Evolutionary conservation across 345 rosid genomes (phyloP).

Genomic region (Boechera divaricarpa): DNA sequence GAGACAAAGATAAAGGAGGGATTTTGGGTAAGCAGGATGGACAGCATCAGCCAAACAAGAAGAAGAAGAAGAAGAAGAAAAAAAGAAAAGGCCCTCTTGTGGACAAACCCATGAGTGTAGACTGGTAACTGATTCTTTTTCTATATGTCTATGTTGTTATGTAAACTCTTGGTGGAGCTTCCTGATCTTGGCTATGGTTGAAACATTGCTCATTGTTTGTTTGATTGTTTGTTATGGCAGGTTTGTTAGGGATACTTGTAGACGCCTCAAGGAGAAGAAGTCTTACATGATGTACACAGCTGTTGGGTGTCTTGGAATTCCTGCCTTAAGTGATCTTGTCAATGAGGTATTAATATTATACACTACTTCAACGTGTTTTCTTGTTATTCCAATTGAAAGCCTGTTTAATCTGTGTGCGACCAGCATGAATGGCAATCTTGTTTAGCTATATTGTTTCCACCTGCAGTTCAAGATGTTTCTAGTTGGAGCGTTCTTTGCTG

Average conservation of each 20-base stretch:
- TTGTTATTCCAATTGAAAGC: background rate
- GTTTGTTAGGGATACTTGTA: conserved; percentile 84
- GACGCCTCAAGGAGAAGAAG: conserved; percentile 84
- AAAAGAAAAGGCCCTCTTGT: conserved; percentile 47
- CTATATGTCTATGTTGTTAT: background rate
- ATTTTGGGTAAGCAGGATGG: conserved; percentile 46
- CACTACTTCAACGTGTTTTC: conserved; percentile 11
- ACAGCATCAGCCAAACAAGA: conserved; percentile 46
- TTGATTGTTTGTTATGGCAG: conserved; percentile 49
- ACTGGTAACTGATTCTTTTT: conserved; percentile 51
- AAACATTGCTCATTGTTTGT: background rate
- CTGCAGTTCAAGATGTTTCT: conserved; percentile 57
- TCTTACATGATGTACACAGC: conserved; percentile 93
- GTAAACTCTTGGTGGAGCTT: background rate
- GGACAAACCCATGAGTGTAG: conserved; percentile 55
- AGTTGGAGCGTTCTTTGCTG: conserved; percentile 52
- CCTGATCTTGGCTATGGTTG: background rate
- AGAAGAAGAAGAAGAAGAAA: conserved; percentile 60
- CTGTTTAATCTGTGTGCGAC: conserved; percentile 12
- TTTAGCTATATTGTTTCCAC: conserved; percentile 49
- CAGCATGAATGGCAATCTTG: conserved; percentile 37
- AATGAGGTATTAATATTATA: conserved; percentile 61
- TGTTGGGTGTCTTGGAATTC: conserved; percentile 82
- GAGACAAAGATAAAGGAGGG: conserved; percentile 42
- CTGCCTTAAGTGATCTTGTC: conserved; percentile 73